A percentile compares a stretch with the other conserved stretches of the same genome.
Evolutionary conservation across 2,329 filamentous ascomycete species (phyloP).

Genomic region (Talaromyces sp.): DNA sequence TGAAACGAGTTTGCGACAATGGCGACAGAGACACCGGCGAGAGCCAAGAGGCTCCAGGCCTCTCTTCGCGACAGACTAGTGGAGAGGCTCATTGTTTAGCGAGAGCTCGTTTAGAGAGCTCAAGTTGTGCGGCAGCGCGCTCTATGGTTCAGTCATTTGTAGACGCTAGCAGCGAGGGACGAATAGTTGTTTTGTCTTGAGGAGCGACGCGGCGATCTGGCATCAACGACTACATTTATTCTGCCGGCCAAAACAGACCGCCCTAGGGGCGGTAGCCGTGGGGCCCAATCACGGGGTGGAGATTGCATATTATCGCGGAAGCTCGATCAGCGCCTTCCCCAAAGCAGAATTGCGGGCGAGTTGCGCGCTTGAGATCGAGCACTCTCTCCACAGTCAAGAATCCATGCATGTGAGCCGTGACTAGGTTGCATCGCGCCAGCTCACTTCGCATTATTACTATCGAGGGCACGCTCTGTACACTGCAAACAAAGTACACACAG

Average conservation of each 20-base stretch:
- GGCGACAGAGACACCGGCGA: constrained; percentile 65
- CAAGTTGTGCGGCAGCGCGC: neutral
- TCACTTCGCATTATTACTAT: neutral
- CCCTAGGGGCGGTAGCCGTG: constrained; percentile 7
- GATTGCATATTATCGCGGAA: constrained; percentile 7
- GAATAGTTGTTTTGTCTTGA: neutral
- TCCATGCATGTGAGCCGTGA: neutral
- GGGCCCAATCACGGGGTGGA: constrained; percentile 1
- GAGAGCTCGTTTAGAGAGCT: neutral
- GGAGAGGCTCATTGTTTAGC: constrained; percentile 25
- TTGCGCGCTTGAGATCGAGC: neutral
- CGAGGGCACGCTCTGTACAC: neutral
- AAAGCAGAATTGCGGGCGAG: constrained; percentile 6
- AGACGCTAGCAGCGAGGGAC: neutral
- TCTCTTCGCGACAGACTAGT: constrained; percentile 49
- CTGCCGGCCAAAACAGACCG: constrained; percentile 22
- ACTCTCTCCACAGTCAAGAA: neutral
- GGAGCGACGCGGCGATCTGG: constrained; percentile 26
- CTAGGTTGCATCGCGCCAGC: neutral
- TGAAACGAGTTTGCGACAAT: constrained; percentile 75
- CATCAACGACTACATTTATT: constrained; percentile 17
- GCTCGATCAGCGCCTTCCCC: constrained; percentile 2
- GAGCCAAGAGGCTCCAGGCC: constrained; percentile 54
- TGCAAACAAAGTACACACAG: neutral
- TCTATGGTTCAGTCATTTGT: neutral